Evolutionary conservation across 768 basidiomycete genomes (phyloP), one percentile per base, ranked within the genome.

Genomic region (Auriscalpium orientale): DNA sequence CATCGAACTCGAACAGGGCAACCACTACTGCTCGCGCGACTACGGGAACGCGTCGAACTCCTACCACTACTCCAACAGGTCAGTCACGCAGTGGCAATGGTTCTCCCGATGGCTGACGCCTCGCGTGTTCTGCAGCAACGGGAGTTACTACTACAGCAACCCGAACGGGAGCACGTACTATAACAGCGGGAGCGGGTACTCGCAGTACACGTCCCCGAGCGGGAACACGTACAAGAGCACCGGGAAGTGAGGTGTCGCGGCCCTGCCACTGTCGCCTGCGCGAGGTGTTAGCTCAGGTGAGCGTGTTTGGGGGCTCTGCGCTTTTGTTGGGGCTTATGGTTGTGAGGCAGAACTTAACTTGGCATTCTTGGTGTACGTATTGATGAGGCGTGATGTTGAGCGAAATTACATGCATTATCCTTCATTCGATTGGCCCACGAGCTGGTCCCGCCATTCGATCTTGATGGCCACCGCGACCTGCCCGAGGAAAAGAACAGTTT

Each of bases 1-100:
- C 7, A 28, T 28, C 28, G 2, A 2, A 28, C 28, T 28, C 28
- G 2, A 4, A 3, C 28, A 51, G 50, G 50, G 50, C 10, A 51
- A 51, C 18, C 50, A 51, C 22, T 51, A 37, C 34, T 51, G 50
- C 13, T 35, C 50, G 36, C 50, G 50, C 37, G 16, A 51, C 20
- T 51, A 51, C 16, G 50, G 50, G 21, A 51, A 51, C 22, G 50
- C 11, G 0, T 38, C 34, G 21, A 51, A 51, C 16, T 16, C 50
- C 8, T 51, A 51, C 50, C 50, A 51, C 22, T 51, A 51, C 35
- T 37, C 50, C 18, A 51, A 51, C 36, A 35, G 10, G 50, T 51
- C 20, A 20, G 50, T 40, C 35, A 7, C 36, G 36, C 15, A 36
- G 8, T 51, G 9, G n/a, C 38, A 21, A 10, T 21, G 47, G 20